Conservation (phyloP, 2,329 filamentous ascomycete species). For the Colletotrichum chrysophilum region DNA sequence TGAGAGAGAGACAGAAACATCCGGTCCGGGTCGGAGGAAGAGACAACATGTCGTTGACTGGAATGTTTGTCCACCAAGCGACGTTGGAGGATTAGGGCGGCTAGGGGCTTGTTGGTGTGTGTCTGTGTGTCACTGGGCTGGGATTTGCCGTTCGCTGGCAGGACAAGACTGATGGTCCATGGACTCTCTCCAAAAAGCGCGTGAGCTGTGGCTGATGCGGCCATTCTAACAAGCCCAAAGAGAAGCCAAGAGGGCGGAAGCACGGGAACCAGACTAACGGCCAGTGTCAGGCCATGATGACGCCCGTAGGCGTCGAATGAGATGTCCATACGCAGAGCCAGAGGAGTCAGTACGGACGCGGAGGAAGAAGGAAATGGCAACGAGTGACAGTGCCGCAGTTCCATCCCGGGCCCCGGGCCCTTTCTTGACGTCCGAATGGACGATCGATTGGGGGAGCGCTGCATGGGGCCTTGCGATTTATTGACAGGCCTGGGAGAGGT, state of each 20-base stretch:
- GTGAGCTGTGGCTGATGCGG: background rate
- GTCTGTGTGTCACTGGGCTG: background rate
- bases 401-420: background rate
- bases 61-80: slow-evolving; percentile 12
- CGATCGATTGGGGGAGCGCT: background rate
- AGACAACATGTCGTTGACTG: slow-evolving; percentile 11
- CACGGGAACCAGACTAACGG: background rate
- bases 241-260: background rate
- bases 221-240: background rate
- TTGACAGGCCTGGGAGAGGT: background rate
- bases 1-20: background rate
- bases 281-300: slow-evolving; percentile 20
- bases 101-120: background rate
- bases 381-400: slow-evolving; percentile 1
- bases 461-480: background rate
- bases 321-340: background rate
- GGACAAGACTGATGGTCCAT: background rate
- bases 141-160: background rate
- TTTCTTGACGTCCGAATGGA: background rate
- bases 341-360: background rate
- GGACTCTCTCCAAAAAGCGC: background rate
- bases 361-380: background rate
- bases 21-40: background rate
- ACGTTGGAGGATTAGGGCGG: background rate
- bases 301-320: slow-evolving; percentile 14